Conservation (phyloP, 1,139 yeast genomes). For the Nakaseomyces nivariensis region DNA sequence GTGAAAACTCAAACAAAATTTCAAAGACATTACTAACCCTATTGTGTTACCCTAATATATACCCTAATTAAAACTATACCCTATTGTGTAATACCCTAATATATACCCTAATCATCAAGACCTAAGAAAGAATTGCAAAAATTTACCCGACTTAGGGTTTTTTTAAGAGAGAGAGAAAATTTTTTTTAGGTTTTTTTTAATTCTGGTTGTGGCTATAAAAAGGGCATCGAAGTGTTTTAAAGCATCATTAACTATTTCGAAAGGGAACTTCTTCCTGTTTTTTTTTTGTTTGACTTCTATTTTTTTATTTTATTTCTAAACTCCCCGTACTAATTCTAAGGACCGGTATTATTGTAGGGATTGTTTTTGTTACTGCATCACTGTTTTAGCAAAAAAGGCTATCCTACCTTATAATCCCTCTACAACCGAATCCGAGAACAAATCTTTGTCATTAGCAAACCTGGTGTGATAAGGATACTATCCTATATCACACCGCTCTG, state of each 20-base stretch:
- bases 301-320: not conserved
- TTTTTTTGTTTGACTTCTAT: too few relatives aligned
- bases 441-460: constrained; percentile 4
- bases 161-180: not conserved
- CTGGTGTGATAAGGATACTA: not conserved
- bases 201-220: not conserved
- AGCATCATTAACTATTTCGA: not conserved
- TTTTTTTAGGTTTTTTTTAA: too few relatives aligned
- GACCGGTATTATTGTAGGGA: constrained; percentile 27
- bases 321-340: constrained; percentile 19
- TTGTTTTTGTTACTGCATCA: not conserved
- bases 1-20: not conserved
- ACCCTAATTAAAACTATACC: not conserved
- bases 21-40: not conserved
- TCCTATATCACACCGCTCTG: not conserved
- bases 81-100: too few relatives aligned
- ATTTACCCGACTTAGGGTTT: not conserved
- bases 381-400: not conserved
- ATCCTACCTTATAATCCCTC: constrained; percentile 14
- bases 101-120: not conserved
- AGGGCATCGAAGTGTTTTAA: too few relatives aligned
- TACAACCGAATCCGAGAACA: constrained; percentile 25
- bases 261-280: too few relatives aligned
- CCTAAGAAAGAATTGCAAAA: not conserved
- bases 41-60: not conserved